phyloP scores from a whole-genome alignment of 805 yeast species.

The Kazachstania taianensis region DNA sequence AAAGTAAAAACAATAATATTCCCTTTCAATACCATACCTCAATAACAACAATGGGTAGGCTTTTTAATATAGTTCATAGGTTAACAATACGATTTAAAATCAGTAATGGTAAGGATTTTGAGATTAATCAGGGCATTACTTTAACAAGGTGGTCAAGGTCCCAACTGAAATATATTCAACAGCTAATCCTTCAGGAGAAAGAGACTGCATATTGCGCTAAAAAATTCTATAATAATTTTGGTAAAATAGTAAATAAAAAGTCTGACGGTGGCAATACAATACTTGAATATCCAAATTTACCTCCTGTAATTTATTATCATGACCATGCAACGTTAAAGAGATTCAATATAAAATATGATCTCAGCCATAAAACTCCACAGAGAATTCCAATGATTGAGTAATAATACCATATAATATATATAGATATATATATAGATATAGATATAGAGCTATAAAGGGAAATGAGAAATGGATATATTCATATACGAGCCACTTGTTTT shows the following conservation, averaged over 20 bases:
- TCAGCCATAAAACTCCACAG: background rate
- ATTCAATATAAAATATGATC: slow-evolving; percentile 13
- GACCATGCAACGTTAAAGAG: slow-evolving; percentile 16
- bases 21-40: slow-evolving; percentile 37
- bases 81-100: slow-evolving; percentile 40
- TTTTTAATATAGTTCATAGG: slow-evolving; percentile 45
- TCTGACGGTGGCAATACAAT: slow-evolving; percentile 1
- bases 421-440: background rate
- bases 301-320: slow-evolving; percentile 23
- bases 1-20: slow-evolving; percentile 22
- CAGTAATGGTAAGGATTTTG: slow-evolving; percentile 40
- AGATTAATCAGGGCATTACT: slow-evolving; percentile 41
- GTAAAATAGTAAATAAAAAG: slow-evolving; percentile 28
- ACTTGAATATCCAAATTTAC: slow-evolving; percentile 30
- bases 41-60: slow-evolving; percentile 35
- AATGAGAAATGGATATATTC: too few species aligned
- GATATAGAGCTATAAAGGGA: background rate
- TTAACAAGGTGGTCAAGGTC: slow-evolving; percentile 43
- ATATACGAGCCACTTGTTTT: too few species aligned
- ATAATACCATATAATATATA: slow-evolving; percentile 2
- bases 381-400: slow-evolving; percentile 18
- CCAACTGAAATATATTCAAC: slow-evolving; percentile 40
- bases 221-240: slow-evolving; percentile 28
- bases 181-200: slow-evolving; percentile 45
- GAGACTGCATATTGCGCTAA: slow-evolving; percentile 33